A percentile compares a stretch with the other conserved stretches of the same genome.
Evolutionary conservation across 129 eudicot genomes (phyloP).

Genomic region (Sambucus nigra): DNA sequence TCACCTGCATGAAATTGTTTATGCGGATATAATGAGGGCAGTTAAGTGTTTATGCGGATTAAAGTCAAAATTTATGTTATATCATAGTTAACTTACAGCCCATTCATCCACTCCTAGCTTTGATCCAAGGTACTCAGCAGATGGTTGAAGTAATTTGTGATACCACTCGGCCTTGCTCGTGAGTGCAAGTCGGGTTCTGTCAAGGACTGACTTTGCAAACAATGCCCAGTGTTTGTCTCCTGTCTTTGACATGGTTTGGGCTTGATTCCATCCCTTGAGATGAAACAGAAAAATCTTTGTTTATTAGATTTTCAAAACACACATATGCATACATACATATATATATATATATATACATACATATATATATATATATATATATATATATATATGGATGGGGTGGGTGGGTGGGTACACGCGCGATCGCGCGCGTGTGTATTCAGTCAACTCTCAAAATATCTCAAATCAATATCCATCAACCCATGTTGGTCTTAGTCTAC

Average conservation of each 20-base stretch:
- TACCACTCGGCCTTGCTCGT: conserved; percentile 88
- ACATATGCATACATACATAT: too few species aligned
- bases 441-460: too few species aligned
- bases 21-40: not conserved
- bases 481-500: too few species aligned
- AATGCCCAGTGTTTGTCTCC: conserved; percentile 76
- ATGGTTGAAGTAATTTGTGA: conserved; percentile 82
- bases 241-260: conserved; percentile 46
- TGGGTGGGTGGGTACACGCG: too few species aligned
- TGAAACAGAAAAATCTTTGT: conserved; percentile 6
- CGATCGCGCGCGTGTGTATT: too few species aligned
- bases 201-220: conserved; percentile 95
- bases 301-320: too few species aligned
- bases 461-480: too few species aligned
- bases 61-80: not conserved
- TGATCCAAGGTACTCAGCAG: conserved; percentile 97
- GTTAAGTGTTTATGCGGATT: too few species aligned
- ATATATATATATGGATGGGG: too few species aligned
- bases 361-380: too few species aligned
- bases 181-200: conserved; percentile 93
- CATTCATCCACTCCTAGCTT: conserved; percentile 73
- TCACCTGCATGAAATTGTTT: conserved; percentile 41
- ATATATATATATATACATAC: too few species aligned
- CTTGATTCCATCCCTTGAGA: conserved; percentile 80
- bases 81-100: conserved; percentile 54